Base-by-base conservation (phyloP, 1,284 basidiomycete species). In the Moesziomyces sp. region DNA sequence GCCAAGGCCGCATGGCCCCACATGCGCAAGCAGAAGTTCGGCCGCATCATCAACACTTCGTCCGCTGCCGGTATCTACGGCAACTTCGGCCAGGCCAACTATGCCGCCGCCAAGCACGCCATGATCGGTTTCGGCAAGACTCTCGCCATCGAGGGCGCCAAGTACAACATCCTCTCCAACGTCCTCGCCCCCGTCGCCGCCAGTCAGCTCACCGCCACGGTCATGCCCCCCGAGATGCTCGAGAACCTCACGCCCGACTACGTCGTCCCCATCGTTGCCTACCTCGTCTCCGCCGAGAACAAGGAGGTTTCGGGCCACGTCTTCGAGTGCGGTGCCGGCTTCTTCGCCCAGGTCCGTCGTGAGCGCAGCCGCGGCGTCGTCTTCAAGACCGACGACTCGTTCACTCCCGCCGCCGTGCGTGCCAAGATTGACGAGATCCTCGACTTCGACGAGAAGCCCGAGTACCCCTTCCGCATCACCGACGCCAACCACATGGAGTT, bases 221-320 rank as follows among this genome's bases (percentile, higher is more conserved):
- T 97, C 82, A 94, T 98, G 92, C 94, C 96, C 16, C 92, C 93
- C n/a, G 96, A 99, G 73, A 91, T 98, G 89, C 90, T 99, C 69
- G 91, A 90, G 52, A 91, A 93, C 79, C 86, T 99, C 56, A 93
- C 93, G 89, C 97, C 97, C 38, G 93, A 94, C 82, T 94, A 91
- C 75, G 92, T 99, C 49, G 94, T 94, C 1, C 95, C 97, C 3
- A 91, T 99, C 67, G 82, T 79, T 30, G 76, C 80, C 46, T 83
- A 74, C 77, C 80, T 83, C 52, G 67, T 70, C 54, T 81, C 79
- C 28, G 78, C 59, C 28, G 74, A 77, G 66, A 83, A 83, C 80
- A 64, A 75, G 66, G 71, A 95, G 63, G 91, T 92, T 1, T 91
- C 88, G 46, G 97, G 97, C 28, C 90, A 91, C 78, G 88, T 96